Conservation (phyloP, 805 yeast genomes). For the Cephaloascus fragrans region DNA sequence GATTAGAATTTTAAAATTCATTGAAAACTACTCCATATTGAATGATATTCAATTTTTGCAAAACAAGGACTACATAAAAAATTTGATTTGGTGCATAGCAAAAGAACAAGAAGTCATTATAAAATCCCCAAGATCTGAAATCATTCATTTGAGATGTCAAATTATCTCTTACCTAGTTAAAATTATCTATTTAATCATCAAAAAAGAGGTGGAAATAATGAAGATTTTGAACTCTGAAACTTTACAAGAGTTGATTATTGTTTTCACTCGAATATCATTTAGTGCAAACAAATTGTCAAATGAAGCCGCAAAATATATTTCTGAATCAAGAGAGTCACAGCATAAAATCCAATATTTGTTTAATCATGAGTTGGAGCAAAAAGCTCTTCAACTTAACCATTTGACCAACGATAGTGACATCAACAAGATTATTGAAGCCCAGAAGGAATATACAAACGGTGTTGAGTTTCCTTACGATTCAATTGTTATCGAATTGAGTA, state of each 20-base stretch:
- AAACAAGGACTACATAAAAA: slow-evolving; percentile 23
- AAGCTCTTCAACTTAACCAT: slow-evolving; percentile 28
- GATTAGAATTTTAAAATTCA: slow-evolving; percentile 32
- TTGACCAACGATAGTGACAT: slow-evolving; percentile 8
- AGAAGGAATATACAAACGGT: slow-evolving; percentile 43
- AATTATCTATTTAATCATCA: slow-evolving; percentile 19
- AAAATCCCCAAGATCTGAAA: slow-evolving; percentile 33
- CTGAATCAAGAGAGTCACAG: slow-evolving; percentile 19
- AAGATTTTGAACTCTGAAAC: background rate
- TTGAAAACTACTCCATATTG: slow-evolving; percentile 33
- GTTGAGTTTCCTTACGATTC: slow-evolving; percentile 52
- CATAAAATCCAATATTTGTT: slow-evolving; percentile 25
- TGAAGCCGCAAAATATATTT: slow-evolving; percentile 26
- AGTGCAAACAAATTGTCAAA: slow-evolving; percentile 30
- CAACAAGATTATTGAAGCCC: slow-evolving; percentile 18
- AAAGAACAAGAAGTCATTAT: slow-evolving; percentile 37
- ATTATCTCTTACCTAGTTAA: slow-evolving; percentile 30
- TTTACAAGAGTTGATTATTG: slow-evolving; percentile 33
- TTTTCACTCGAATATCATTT: slow-evolving; percentile 43
- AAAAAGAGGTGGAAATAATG: background rate
- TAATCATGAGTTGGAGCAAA: slow-evolving; percentile 32
- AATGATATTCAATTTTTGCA: slow-evolving; percentile 12
- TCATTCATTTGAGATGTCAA: slow-evolving; percentile 23
- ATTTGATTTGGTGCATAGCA: slow-evolving; percentile 32
- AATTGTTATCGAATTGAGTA: slow-evolving; percentile 56